These are phyloP conservation scores for Curvularia verruculosa DNA, from an alignment of 2,329 filamentous ascomycete species.

Conservation along the genomic window DNA sequence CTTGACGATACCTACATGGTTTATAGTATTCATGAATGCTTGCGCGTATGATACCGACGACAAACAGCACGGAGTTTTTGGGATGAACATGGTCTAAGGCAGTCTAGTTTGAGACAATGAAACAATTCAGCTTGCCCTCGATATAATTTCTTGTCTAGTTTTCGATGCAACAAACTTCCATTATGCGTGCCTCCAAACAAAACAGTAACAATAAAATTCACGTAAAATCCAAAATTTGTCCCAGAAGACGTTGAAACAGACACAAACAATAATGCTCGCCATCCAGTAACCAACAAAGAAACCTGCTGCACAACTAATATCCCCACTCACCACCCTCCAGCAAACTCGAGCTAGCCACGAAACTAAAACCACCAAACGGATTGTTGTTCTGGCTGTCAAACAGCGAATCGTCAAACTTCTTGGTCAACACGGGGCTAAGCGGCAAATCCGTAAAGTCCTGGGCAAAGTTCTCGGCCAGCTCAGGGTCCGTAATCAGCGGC, in stretches of 20 bases:
- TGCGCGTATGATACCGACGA: conserved; percentile 12
- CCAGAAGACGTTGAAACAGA: background rate
- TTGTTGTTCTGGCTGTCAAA: conserved; percentile 51
- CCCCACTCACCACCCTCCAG: conserved; percentile 49
- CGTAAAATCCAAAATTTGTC: background rate
- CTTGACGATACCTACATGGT: conserved; percentile 21
- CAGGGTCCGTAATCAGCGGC: conserved; percentile 92
- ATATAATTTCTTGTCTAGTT: background rate
- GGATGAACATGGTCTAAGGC: background rate
- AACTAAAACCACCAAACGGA: conserved; percentile 62
- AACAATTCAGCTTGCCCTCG: conserved; percentile 4
- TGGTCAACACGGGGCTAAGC: conserved; percentile 69
- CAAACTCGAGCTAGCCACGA: conserved; percentile 59
- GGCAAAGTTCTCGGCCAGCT: conserved; percentile 94
- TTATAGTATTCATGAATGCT: conserved; percentile 19
- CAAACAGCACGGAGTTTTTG: conserved; percentile 17
- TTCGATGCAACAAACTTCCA: background rate
- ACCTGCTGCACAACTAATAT: conserved; percentile 25
- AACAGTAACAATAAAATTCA: background rate
- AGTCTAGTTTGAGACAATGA: conserved; percentile 1
- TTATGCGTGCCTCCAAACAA: background rate
- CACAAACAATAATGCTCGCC: background rate
- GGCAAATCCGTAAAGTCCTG: conserved; percentile 88
- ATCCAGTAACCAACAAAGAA: background rate
- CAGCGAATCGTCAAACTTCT: conserved; percentile 36